Evolutionary conservation across 768 basidiomycete species (phyloP), one percentile per base, ranked within the genome.

Genomic region (Xanthoconium stramineum): DNA sequence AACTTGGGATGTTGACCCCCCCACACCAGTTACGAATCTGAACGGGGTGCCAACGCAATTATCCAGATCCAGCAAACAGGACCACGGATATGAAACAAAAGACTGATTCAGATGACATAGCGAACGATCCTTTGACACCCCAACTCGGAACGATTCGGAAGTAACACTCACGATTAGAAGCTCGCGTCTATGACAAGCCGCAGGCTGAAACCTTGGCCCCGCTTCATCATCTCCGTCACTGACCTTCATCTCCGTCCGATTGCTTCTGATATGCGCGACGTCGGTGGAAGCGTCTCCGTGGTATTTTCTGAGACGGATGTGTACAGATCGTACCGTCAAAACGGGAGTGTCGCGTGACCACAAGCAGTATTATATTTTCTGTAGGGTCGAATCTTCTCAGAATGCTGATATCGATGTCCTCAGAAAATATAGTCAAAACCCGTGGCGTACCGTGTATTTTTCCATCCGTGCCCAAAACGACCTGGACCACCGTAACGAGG

Each of bases 131-230:
- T 29, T 17, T 19, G 37, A 32, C 47, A 47, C 30, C 17, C 44
- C 12, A 36, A n/a, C 15, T 39, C 55, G 43, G 55, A 35, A 13
- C 28, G 20, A 43, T 30, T 36, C 48, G 47, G 47, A 13, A 19
- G 33, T 19, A 42, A 13, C 47, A 72, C 84, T 64, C 59, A 88
- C 83, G 37, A 88, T 72, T 28, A 87, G 88, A 61, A 89, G 87
- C 35, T 85, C 63, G 80, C 83, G 86, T 19, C 85, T 87, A 57
- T 89, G 33, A 30, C 10, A 8, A 45, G 67, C 89, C 68, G 17
- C 80, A 75, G 46, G 83, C 83, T 4, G 75, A 63, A n/a, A 76
- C 47, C 15, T 12, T 61, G 13, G 83, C 43, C 29, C 80, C 43
- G 86, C 88, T 78, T 86, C 80, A 11, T 84, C 77, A n/a, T 40